Evolutionary conservation across 2,329 filamentous ascomycete genomes (phyloP), one percentile per base, ranked within the genome.

Genomic region (Fusarium nurragi): DNA sequence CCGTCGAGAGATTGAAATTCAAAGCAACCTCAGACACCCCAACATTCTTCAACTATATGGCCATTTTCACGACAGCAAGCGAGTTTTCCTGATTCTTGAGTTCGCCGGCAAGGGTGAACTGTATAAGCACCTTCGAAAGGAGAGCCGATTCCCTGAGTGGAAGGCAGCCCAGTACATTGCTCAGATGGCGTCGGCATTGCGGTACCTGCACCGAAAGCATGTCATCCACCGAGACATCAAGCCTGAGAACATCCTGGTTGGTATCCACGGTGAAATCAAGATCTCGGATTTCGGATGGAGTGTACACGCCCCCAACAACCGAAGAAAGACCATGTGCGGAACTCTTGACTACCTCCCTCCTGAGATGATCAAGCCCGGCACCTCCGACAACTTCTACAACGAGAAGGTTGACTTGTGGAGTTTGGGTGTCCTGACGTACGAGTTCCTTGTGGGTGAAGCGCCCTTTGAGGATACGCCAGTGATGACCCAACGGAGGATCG

Each of bases 211-310:
- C 82, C 93, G 93, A 77, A 98, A 98, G 82, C 93, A 97, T 77
- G 92, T 98, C 70, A 98, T 98, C 81, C 94, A 98, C 79, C 87
- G 94, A 58, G 94, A 98, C 73, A 98, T 98, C 81, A 98, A 98
- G 82, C 94, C 94, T 4, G 94, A 98, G 79, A 98, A 98, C 74
- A 98, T 98, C 66, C 85, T 98, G 21, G 90, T 98, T 26, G 94
- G 94, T 14, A 93, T 98, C 60, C 94, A 98, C 75, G 95, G 94
- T 68, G 95, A 99, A 82, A 94, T 99, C 81, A 99, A 99, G 79
- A 94, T 99, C 74, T 96, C 93, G 6, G 95, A 99, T 78, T 99
- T 98, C 74, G 94, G 95, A 46, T 99, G 95, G 95, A 96, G 92
- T 76, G 95, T 98, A 5, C 95, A 99, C 78, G 95, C 95, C 6